Conservation (phyloP, 805 yeast genomes). For the Yamadazyma kitorensis region DNA sequence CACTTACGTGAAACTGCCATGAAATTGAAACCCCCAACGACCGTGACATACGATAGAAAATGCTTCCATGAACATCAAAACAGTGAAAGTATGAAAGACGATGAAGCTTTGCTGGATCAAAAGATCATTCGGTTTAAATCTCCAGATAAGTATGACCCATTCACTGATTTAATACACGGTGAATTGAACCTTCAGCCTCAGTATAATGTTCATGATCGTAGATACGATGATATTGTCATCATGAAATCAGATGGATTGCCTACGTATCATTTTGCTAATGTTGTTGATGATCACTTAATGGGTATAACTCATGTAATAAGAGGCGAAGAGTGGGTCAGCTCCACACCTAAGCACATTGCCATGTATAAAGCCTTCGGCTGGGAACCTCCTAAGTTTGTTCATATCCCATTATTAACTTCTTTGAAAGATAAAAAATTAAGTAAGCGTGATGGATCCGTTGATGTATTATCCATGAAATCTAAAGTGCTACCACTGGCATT, state of each 20-base stretch:
- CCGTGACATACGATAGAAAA: conserved; percentile 86
- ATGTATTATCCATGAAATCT: conserved; percentile 55
- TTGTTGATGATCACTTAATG: conserved; percentile 93
- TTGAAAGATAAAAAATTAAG: conserved; percentile 72
- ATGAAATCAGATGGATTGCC: conserved; percentile 94
- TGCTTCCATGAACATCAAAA: conserved; percentile 47
- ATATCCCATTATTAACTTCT: conserved; percentile 84
- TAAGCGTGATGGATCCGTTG: conserved; percentile 81
- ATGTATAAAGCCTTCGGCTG: conserved; percentile 84
- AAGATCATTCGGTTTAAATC: conserved; percentile 71
- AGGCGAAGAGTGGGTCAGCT: conserved; percentile 97
- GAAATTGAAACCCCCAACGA: conserved; percentile 78
- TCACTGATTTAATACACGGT: conserved; percentile 80
- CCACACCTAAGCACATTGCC: conserved; percentile 93
- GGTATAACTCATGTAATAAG: conserved; percentile 88
- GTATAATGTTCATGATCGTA: conserved; percentile 59
- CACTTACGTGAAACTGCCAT: conserved; percentile 70
- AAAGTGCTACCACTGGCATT: conserved; percentile 80
- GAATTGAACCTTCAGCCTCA: conserved; percentile 74
- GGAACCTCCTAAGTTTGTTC: conserved; percentile 79
- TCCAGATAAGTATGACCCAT: conserved; percentile 65
- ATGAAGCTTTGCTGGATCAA: conserved; percentile 15
- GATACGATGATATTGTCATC: conserved; percentile 87
- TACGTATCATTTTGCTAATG: conserved; percentile 95
- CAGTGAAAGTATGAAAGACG: conserved; percentile 35